phyloP scores from a whole-genome alignment of 2,329 filamentous ascomycete species.

The Diplodia corticola region DNA sequence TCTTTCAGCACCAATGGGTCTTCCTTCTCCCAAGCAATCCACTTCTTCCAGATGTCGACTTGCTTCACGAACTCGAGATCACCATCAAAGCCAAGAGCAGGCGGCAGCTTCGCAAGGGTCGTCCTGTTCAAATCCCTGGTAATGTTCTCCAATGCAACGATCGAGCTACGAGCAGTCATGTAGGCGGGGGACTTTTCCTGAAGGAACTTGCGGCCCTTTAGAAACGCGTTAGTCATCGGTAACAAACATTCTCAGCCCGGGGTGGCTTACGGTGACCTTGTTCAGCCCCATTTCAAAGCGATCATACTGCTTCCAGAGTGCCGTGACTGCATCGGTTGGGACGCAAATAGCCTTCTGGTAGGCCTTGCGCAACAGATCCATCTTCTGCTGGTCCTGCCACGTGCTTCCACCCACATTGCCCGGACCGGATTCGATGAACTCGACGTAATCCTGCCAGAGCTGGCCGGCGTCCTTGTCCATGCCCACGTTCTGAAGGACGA shows the following conservation, averaged over 20 bases:
- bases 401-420: slow-evolving; percentile 79
- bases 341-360: slow-evolving; percentile 89
- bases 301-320: slow-evolving; percentile 96
- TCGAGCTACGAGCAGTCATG: slow-evolving; percentile 92
- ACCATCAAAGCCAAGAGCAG: slow-evolving; percentile 81
- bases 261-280: slow-evolving; percentile 72
- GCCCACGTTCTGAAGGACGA: slow-evolving; percentile 85
- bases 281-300: slow-evolving; percentile 93
- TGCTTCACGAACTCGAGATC: slow-evolving; percentile 82
- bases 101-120: slow-evolving; percentile 78
- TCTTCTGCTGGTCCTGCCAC: slow-evolving; percentile 98
- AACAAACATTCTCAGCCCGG: slow-evolving; percentile 21
- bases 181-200: slow-evolving; percentile 91
- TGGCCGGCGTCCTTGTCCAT: slow-evolving; percentile 86
- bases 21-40: slow-evolving; percentile 94
- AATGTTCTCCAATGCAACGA: slow-evolving; percentile 87
- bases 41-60: slow-evolving; percentile 85
- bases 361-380: slow-evolving; percentile 87
- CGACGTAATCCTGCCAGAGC: slow-evolving; percentile 93
- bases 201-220: slow-evolving; percentile 87
- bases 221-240: slow-evolving; percentile 27
- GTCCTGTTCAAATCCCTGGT: slow-evolving; percentile 73
- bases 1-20: slow-evolving; percentile 84
- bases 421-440: slow-evolving; percentile 86
- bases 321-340: slow-evolving; percentile 79